Base-by-base conservation (phyloP, 169 alveolate species). In the Ophryocystis elektroscirrha region DNA sequence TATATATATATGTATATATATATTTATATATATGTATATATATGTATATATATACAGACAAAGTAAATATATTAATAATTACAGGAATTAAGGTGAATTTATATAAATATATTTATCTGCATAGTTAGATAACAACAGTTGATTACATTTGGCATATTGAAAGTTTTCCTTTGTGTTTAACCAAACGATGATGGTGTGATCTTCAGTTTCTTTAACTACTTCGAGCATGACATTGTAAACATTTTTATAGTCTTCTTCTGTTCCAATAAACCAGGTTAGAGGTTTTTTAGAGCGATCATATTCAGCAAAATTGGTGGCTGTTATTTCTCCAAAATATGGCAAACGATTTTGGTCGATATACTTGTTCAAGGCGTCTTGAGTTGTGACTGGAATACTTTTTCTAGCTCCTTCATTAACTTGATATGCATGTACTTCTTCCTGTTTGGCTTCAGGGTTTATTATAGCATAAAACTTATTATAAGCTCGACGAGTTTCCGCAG, bases 321-420 rank as follows among this genome's bases (percentile, higher is more conserved):
- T 61, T 22, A 69, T 56, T n/a, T 67, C 65, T 16, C 70, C 69
- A 39, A 69, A 68, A 26, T 62, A 56, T n/a, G 79, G 79, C 25
- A 61, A 62, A 24, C 65, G 51, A 53, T 65, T 62, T 7, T 37
- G 19, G 22, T 53, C 62, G 0, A 69, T 49, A 55, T 58, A 65
- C 6, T 56, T 50, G 53, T 66, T 61, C 26, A 65, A 48, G 44
- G 53, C 72, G 4, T 65, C 76, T 5, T 19, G 22, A 24, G 69
- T 53, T 24, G 58, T 58, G 64, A 57, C 65, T 9, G 60, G 58
- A 48, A 49, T 41, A 2, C 22, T 20, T 0, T 42, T 67, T 15
- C 65, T 39, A 6, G 59, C 75, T 61, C 61, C 75, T 28, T 56
- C 75, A 56, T 26, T 46, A 36, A 59, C 64, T 25, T 56, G 49